phyloP scores from a whole-genome alignment of 1,284 basidiomycete species.

The Phylloporus sp. region DNA sequence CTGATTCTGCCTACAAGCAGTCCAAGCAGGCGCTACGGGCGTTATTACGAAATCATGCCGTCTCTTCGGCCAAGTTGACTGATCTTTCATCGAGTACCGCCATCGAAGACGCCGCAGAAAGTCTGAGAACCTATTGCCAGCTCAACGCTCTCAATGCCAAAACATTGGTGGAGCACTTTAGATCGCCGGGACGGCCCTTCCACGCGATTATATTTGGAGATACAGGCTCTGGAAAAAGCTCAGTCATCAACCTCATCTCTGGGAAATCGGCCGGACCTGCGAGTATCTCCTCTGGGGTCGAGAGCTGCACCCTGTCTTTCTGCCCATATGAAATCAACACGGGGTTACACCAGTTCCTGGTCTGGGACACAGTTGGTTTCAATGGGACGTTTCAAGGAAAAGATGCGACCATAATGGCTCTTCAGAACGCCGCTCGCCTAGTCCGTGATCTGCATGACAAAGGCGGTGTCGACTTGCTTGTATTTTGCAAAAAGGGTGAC shows the following conservation, averaged over 20 bases:
- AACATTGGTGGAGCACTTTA: slow-evolving; percentile 27
- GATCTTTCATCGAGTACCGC: slow-evolving; percentile 22
- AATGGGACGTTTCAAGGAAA: slow-evolving; percentile 23
- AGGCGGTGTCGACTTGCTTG: slow-evolving; percentile 46
- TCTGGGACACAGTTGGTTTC: slow-evolving; percentile 48
- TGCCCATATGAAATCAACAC: slow-evolving; percentile 28
- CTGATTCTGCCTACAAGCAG: slow-evolving; percentile 11
- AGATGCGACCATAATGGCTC: no score
- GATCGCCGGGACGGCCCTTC: slow-evolving; percentile 22
- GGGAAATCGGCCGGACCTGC: no score
- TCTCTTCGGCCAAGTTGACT: slow-evolving; percentile 15
- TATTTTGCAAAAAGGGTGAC: slow-evolving; percentile 44
- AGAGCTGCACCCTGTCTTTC: slow-evolving; percentile 35
- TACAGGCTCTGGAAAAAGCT: slow-evolving; percentile 39
- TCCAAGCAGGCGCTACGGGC: slow-evolving; percentile 27
- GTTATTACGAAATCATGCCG: slow-evolving; percentile 22
- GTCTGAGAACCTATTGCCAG: slow-evolving; percentile 21
- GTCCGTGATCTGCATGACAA: slow-evolving; percentile 37
- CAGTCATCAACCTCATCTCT: slow-evolving; percentile 36
- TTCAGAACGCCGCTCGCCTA: slow-evolving; percentile 44
- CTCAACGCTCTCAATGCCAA: slow-evolving; percentile 21
- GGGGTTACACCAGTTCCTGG: slow-evolving; percentile 27
- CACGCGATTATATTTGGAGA: slow-evolving; percentile 38
- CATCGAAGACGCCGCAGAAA: slow-evolving; percentile 7
- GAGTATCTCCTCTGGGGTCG: no score